phyloP scores from a whole-genome alignment of 306 rosid genomes.

The Sphenostylis stenocarpa region DNA sequence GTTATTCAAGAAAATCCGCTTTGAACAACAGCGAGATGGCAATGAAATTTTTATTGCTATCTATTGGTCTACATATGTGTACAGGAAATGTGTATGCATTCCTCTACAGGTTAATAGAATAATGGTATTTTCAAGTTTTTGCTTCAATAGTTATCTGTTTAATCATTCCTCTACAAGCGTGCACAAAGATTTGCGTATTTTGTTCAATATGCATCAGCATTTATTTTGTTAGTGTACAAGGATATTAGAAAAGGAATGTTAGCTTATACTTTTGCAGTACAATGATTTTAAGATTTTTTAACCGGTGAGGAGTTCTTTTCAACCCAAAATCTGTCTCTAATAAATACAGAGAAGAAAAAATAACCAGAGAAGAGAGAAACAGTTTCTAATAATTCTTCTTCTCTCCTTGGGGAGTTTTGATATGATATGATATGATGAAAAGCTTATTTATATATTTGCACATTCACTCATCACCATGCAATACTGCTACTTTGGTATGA shows the following conservation, averaged over 20 bases:
- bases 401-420: not conserved
- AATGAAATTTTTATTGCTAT: not conserved
- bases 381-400: not conserved
- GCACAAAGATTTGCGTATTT: not conserved
- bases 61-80: not conserved
- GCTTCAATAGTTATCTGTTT: not conserved
- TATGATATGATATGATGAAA: not conserved
- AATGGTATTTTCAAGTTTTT: not conserved
- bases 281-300: not conserved
- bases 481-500: not conserved
- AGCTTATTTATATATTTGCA: not conserved
- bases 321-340: not conserved
- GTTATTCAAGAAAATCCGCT: not conserved
- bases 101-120: not conserved
- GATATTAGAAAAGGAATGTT: not conserved
- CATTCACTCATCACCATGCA: constrained; percentile 9
- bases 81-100: not conserved
- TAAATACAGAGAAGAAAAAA: too few relatives aligned
- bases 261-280: not conserved
- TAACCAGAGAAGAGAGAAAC: not conserved
- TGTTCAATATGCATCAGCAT: not conserved
- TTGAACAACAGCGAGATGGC: not conserved
- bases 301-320: not conserved
- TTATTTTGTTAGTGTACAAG: not conserved
- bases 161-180: not conserved